Percentiles rank a stretch among this genome's conserved stretches.
Evolutionary conservation across 441 rosid species (phyloP).

Genomic region (Aquilaria agallochum): DNA sequence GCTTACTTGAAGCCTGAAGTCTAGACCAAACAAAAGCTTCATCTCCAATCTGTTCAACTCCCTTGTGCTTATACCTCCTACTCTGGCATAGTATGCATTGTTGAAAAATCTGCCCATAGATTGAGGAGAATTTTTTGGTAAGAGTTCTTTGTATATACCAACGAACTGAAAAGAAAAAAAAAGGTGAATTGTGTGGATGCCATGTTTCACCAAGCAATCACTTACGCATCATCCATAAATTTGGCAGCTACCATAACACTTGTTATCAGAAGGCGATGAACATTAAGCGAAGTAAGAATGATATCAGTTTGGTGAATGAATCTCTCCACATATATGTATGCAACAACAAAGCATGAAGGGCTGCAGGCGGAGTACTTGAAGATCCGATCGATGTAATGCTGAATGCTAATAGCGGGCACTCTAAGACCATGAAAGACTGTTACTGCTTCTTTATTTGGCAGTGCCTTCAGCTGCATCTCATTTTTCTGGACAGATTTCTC

Average conservation of each 20-base stretch:
- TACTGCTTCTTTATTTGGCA: slow-evolving; percentile 25
- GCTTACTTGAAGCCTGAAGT: slow-evolving; percentile 76
- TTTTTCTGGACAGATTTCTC: slow-evolving; percentile 50
- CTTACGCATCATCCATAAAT: slow-evolving; percentile 76
- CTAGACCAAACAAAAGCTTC: slow-evolving; percentile 68
- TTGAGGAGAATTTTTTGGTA: neutral
- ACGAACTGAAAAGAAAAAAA: too few species aligned
- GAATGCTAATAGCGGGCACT: slow-evolving; percentile 60
- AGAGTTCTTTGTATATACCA: too few species aligned
- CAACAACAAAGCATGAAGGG: slow-evolving; percentile 79
- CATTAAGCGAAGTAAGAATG: slow-evolving; percentile 61
- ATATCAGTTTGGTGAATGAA: slow-evolving; percentile 42
- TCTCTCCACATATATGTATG: slow-evolving; percentile 63
- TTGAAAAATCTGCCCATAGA: slow-evolving; percentile 62
- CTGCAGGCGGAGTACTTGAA: slow-evolving; percentile 83
- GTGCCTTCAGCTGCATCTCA: slow-evolving; percentile 30
- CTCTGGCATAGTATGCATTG: slow-evolving; percentile 88
- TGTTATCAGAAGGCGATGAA: slow-evolving; percentile 83
- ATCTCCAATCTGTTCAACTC: slow-evolving; percentile 85
- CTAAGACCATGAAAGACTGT: slow-evolving; percentile 65
- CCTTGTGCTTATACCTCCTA: slow-evolving; percentile 79
- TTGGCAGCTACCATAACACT: slow-evolving; percentile 76
- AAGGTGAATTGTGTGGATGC: too few species aligned
- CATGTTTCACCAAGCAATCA: neutral
- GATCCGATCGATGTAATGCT: slow-evolving; percentile 68